These are phyloP conservation scores for Globisporangium heterothallicum DNA, from an alignment of 352 stramenopile species.

Conservation along the genomic window DNA sequence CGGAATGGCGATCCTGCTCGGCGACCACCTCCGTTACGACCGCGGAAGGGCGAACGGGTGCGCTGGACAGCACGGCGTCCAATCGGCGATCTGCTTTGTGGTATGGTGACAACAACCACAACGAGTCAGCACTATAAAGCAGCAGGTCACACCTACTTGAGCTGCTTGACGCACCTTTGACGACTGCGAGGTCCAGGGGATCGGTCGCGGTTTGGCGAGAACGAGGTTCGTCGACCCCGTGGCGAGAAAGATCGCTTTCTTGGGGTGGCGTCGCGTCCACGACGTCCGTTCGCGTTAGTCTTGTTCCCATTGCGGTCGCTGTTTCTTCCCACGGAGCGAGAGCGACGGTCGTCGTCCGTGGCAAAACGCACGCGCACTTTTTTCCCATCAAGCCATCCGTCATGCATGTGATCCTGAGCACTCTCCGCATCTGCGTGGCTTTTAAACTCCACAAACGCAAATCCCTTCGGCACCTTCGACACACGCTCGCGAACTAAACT, in stretches of 20 bases:
- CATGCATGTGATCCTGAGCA: constrained; percentile 73
- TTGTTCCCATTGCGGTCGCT: background rate
- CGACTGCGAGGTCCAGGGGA: background rate
- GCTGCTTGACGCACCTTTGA: constrained; percentile 12
- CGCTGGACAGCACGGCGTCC: constrained; percentile 6
- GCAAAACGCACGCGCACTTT: constrained; percentile 56
- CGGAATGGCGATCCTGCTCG: constrained; percentile 44
- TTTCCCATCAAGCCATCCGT: constrained; percentile 80
- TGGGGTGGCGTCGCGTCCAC: constrained; percentile 5
- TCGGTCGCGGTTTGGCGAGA: constrained; percentile 9
- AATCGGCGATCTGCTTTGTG: background rate
- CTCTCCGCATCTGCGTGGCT: constrained; percentile 42
- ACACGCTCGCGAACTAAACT: constrained; percentile 29
- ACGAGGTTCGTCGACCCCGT: constrained; percentile 2
- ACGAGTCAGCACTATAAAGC: too few relatives aligned
- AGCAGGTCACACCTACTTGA: too few relatives aligned
- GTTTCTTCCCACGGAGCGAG: background rate
- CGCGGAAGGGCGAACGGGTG: constrained; percentile 20
- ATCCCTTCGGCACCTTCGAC: constrained; percentile 25
- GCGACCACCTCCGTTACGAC: constrained; percentile 13
- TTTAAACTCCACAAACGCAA: constrained; percentile 56
- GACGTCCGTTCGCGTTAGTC: constrained; percentile 3
- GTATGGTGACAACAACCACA: background rate
- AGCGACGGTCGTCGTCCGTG: background rate
- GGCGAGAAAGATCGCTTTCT: constrained; percentile 11